Percentiles rank a stretch among this genome's conserved stretches.
Evolutionary conservation across 352 stramenopile species (phyloP).

Genomic region (Elongisporangium undulatum): DNA sequence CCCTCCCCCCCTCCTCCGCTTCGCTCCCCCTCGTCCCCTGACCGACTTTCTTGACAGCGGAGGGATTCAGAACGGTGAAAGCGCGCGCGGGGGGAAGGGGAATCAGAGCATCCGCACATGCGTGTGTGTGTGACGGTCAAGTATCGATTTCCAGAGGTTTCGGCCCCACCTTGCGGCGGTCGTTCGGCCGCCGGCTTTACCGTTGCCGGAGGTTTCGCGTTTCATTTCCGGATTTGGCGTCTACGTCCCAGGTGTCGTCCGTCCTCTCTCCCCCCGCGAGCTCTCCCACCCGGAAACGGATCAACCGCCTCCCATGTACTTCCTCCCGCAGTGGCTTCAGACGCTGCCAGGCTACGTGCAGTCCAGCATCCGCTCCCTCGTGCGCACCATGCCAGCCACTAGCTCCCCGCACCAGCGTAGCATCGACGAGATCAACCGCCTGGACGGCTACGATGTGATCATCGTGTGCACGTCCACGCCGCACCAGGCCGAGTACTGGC

Average conservation of each 20-base stretch:
- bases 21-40: neutral
- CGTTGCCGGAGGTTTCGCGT: neutral
- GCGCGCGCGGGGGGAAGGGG: neutral
- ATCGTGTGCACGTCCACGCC: slow-evolving; percentile 97
- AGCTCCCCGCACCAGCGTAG: slow-evolving; percentile 57
- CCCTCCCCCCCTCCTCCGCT: neutral
- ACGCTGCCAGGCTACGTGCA: slow-evolving; percentile 7
- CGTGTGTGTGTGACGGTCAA: neutral
- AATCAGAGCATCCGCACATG: neutral
- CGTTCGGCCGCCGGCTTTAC: neutral
- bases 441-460: slow-evolving; percentile 94
- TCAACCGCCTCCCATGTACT: neutral
- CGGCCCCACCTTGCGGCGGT: neutral
- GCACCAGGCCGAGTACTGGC: slow-evolving; percentile 96
- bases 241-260: neutral
- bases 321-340: neutral
- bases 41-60: neutral
- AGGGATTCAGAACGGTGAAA: neutral
- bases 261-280: neutral
- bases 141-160: neutral
- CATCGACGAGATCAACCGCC: slow-evolving; percentile 82
- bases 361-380: slow-evolving; percentile 2
- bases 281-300: neutral
- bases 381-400: slow-evolving; percentile 21
- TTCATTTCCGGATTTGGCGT: neutral